Base-by-base conservation (phyloP, 2,329 filamentous ascomycete genomes). In the Davidsoniella neocaledoniae region DNA sequence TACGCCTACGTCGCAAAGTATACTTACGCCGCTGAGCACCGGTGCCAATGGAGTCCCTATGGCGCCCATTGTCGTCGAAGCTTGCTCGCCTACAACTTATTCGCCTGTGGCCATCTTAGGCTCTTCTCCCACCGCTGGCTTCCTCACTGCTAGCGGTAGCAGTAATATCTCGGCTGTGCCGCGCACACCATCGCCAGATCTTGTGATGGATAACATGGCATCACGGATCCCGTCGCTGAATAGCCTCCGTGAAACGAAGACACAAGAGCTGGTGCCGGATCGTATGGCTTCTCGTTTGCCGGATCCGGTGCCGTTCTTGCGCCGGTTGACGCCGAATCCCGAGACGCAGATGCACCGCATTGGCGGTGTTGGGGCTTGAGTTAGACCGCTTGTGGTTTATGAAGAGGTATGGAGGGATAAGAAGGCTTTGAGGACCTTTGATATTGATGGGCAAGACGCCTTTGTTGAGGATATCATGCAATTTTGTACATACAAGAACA, bases 191-290 rank as follows among this genome's bases (percentile, higher is more conserved):
- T 71, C 71, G 2, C 69, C 67, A 4, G 74, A 77, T 17, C 16
- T 52, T 7, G 46, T 52, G 9, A 10, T 52, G 33, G 50, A 52
- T 26, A 48, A 33, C 42, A 52, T 52, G 50, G 43, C 50, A 19
- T 52, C 50, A 10, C 45, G 50, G n/a, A 52, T 52, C 21, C 50
- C 50, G 10, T 12, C 29, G 3, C 8, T 12, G 3, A 12, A 33
- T 12, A 9, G 29, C 29, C 6, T 3, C 8, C 29, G 8, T 8
- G 43, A 43, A 10, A 40, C 57, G 19, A 66, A 71, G 23, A 77
- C 74, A 3, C 74, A 74, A 0, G 77, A 80, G 43, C 63, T 80
- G 43, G 60, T 79, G n/a, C 76, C 74, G 10, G 77, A 80, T 58
- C 68, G 74, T 48, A 79, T 78, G 75, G 73, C 72, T 5, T 72